Evolutionary conservation across 495 filamentous ascomycete genomes (phyloP).

Genomic region (Penicillium manginii): DNA sequence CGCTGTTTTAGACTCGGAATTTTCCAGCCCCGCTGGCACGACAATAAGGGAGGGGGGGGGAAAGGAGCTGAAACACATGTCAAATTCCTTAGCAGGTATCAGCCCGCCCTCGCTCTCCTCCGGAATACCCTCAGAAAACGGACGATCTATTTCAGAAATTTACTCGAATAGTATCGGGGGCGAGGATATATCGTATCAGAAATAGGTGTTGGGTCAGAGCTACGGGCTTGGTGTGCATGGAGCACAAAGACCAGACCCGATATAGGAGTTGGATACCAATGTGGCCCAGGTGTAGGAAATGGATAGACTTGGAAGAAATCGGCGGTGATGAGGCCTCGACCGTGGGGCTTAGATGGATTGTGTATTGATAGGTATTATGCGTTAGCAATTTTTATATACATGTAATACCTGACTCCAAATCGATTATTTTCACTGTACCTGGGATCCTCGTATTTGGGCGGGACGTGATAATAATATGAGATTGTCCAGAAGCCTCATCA

Average conservation of each 20-base stretch:
- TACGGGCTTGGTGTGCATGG: conserved; percentile 19
- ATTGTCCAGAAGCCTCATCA: no score
- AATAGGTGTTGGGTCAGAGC: conserved; percentile 10
- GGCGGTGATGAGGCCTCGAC: conserved; percentile 10
- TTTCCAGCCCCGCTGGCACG: conserved; percentile 15
- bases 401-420: conserved; percentile 2
- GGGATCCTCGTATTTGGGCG: no score
- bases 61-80: conserved; percentile 13
- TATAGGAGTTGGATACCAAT: conserved; percentile 17
- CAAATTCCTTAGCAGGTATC: conserved; percentile 11
- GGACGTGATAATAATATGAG: no score
- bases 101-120: conserved; percentile 13
- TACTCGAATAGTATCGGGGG: conserved; percentile 12
- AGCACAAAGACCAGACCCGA: conserved; percentile 15
- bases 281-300: conserved; percentile 10
- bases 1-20: conserved; percentile 13
- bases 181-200: conserved; percentile 15
- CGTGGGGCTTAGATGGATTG: no score
- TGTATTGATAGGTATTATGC: conserved; percentile 5
- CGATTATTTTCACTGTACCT: no score
- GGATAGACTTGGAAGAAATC: conserved; percentile 15
- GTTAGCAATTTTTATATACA: conserved; percentile 6
- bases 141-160: conserved; percentile 9
- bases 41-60: conserved; percentile 8
- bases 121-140: conserved; percentile 11